Percentiles rank a stretch among this genome's conserved stretches.
Evolutionary conservation across 2,329 filamentous ascomycete genomes (phyloP).

Genomic region (Ceratocystis ficicola): DNA sequence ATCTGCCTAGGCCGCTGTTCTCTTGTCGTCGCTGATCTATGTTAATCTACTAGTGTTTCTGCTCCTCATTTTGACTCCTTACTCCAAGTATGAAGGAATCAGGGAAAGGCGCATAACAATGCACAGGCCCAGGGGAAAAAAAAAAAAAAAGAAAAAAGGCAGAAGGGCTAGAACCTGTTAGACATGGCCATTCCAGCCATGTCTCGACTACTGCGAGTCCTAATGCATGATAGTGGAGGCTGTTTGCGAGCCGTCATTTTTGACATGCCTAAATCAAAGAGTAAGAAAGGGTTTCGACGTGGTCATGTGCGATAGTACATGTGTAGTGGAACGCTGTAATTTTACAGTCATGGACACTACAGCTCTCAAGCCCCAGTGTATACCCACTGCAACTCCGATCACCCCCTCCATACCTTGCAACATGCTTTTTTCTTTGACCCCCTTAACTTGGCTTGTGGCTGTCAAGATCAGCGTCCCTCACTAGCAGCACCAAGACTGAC

Average conservation of each 20-base stretch:
- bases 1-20: background rate
- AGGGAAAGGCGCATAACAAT: background rate
- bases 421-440: background rate
- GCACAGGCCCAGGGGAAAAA: background rate
- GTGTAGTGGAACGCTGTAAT: no score
- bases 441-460: background rate
- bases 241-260: slow-evolving; percentile 6
- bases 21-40: background rate
- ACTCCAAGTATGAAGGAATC: background rate
- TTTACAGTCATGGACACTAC: no score
- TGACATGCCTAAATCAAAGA: no score
- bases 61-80: background rate
- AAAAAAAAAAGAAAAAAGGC: background rate
- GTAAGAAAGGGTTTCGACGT: no score
- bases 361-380: no score
- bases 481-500: slow-evolving; percentile 3
- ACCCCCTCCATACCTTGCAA: no score
- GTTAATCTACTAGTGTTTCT: background rate
- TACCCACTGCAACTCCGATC: no score
- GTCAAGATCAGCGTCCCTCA: slow-evolving; percentile 1
- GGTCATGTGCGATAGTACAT: no score
- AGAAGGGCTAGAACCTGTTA: background rate
- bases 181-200: background rate
- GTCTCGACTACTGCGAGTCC: slow-evolving; percentile 8
- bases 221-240: slow-evolving; percentile 4